Base-by-base conservation (phyloP, 495 filamentous ascomycete genomes). In the Penicillium soppii region DNA sequence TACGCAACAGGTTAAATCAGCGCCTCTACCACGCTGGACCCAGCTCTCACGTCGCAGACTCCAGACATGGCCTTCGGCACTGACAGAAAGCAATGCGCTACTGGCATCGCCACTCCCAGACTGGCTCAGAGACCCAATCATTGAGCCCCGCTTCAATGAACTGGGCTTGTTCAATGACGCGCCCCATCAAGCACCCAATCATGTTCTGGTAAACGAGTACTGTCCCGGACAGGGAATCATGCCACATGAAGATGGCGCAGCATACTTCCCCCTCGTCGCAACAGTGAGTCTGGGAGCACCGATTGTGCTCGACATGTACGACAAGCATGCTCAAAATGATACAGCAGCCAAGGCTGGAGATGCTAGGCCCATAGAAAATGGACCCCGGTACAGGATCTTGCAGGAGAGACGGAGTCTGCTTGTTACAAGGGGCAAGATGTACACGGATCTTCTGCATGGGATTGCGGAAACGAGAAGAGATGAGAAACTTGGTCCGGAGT, bases 151-250 rank as follows among this genome's bases (percentile, higher is more conserved):
- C 27, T 76, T 98, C 5, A 74, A 76, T 15, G 55, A 47, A 4
- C 65, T 83, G 0, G 68, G 69, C 40, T 75, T 96, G 19, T 97
- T 96, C 67, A 62, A 67, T 3, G 60, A 77, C 16, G 81, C 90
- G 20, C 89, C 92, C 21, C 92, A 97, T 57, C 51, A 69, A 8
- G 74, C 68, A 3, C 91, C 92, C 25, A 98, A 98, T 53, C 94
- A 98, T 73, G 88, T 94, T 39, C 77, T 98, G 15, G 81, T 97
- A 33, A 98, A 98, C 60, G 91, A 97, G 68, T 98, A 98, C 68
- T 70, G 68, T 1, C 84, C 89, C 0, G 90, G 89, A 1, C 87
- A 96, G 56, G 94, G 94, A 6, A 98, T 97, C 53, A 92, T 97
- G 88, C 83, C 92, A 45, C 94, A 98, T 62, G 92, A 98, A 70